A percentile compares a stretch with the other conserved stretches of the same genome.
Evolutionary conservation across 2,329 filamentous ascomycete species (phyloP).

Genomic region (Cyphellophora attinorum): DNA sequence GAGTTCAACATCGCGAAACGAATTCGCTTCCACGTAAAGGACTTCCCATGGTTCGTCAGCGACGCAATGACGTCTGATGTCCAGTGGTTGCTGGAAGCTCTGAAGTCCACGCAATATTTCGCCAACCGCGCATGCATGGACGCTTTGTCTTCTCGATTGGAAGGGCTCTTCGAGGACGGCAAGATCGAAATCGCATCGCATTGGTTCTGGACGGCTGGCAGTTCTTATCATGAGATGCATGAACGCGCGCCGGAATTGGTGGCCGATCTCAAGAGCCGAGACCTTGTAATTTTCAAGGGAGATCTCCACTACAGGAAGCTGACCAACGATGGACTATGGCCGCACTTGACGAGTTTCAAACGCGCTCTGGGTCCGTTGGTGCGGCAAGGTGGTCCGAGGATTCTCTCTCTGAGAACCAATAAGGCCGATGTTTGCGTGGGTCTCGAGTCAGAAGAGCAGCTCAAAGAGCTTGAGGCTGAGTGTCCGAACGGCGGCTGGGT

Average conservation of each 20-base stretch:
- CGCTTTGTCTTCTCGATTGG: neutral
- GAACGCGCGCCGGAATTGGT: slow-evolving; percentile 6
- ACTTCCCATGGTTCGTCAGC: slow-evolving; percentile 18
- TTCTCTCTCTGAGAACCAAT: slow-evolving; percentile 1
- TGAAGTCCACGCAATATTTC: slow-evolving; percentile 9
- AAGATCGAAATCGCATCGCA: neutral
- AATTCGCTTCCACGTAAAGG: slow-evolving; percentile 16
- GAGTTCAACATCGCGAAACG: slow-evolving; percentile 8
- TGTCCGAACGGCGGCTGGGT: neutral
- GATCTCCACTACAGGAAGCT: slow-evolving; percentile 21
- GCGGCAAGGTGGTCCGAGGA: neutral
- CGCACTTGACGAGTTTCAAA: slow-evolving; percentile 13
- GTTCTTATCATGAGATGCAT: slow-evolving; percentile 1
- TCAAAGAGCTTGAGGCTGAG: neutral
- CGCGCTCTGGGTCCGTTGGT: slow-evolving; percentile 17
- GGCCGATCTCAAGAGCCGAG: slow-evolving; percentile 13
- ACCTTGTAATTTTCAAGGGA: slow-evolving; percentile 18
- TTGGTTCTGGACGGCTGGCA: slow-evolving; percentile 1
- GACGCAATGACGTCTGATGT: slow-evolving; percentile 14
- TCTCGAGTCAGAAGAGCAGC: neutral
- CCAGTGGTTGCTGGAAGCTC: slow-evolving; percentile 10
- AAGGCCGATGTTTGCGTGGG: slow-evolving; percentile 2
- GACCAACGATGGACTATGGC: slow-evolving; percentile 17
- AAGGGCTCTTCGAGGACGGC: neutral
- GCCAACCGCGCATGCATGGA: slow-evolving; percentile 1